Evolutionary conservation across 805 yeast genomes (phyloP).

Genomic region (Suhomyces sp.): DNA sequence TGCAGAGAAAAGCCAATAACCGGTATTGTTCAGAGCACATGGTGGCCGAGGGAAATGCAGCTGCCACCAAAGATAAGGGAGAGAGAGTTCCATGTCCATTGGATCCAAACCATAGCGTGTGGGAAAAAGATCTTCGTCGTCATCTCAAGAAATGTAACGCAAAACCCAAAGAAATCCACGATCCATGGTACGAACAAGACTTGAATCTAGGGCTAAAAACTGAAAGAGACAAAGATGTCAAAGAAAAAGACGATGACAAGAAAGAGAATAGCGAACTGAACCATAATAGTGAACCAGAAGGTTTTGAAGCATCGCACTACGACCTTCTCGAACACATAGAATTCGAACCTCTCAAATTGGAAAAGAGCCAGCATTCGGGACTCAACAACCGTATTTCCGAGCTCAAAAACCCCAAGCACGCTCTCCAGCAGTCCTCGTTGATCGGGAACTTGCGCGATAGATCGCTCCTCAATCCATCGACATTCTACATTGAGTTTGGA

Average conservation of each 20-base stretch:
- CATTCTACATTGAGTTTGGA: constrained; percentile 72
- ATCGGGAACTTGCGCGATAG: constrained; percentile 59
- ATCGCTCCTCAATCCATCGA: constrained; percentile 33
- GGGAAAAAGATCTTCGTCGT: constrained; percentile 51
- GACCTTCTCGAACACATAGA: constrained; percentile 12
- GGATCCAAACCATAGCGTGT: constrained; percentile 71
- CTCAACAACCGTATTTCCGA: constrained; percentile 42
- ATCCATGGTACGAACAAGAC: constrained; percentile 52
- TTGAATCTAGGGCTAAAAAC: constrained; percentile 35
- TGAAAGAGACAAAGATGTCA: constrained; percentile 2
- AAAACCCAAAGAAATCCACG: constrained; percentile 29
- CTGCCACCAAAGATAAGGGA: constrained; percentile 13
- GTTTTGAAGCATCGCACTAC: constrained; percentile 14
- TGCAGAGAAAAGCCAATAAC: constrained; percentile 51
- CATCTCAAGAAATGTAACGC: constrained; percentile 67
- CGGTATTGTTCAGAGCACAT: constrained; percentile 65
- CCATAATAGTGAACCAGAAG: background rate
- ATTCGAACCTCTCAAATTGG: constrained; percentile 17
- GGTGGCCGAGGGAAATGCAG: constrained; percentile 10
- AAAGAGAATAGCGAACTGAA: background rate
- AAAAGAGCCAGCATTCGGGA: constrained; percentile 25
- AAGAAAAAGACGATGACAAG: constrained; percentile 2
- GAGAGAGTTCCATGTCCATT: constrained; percentile 68
- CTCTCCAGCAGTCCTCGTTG: constrained; percentile 76
- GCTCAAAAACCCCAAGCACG: constrained; percentile 66